phyloP scores from a whole-genome alignment of 73 alveolate genomes.

The Symbiodinium pilosum region DNA sequence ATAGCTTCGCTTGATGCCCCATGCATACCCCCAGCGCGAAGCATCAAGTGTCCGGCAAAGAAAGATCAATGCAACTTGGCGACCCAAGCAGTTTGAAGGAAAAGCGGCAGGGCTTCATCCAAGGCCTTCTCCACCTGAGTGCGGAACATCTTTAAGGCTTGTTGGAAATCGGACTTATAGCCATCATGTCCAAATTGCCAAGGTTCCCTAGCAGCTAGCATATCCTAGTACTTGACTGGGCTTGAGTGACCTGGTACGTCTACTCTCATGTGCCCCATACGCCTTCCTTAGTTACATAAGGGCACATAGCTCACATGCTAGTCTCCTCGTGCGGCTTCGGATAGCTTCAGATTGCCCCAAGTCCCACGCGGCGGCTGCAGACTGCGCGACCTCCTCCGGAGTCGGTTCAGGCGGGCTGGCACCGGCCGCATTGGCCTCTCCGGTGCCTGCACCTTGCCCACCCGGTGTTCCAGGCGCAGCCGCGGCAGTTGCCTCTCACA shows the following conservation, averaged over 20 bases:
- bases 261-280: too few relatives aligned
- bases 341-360: not conserved
- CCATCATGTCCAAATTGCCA: too few relatives aligned
- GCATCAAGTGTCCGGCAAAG: not conserved
- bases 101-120: conserved; percentile 65
- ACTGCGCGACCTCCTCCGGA: conserved; percentile 7
- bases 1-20: too few relatives aligned
- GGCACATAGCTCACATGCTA: too few relatives aligned
- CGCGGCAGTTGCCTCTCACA: not conserved
- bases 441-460: not conserved
- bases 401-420: conserved; percentile 8
- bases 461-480: not conserved
- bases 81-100: conserved; percentile 84
- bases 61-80: not conserved
- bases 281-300: too few relatives aligned
- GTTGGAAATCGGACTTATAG: too few relatives aligned
- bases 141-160: too few relatives aligned
- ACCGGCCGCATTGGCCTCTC: not conserved
- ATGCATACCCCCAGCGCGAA: too few relatives aligned
- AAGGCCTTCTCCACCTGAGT: conserved; percentile 82
- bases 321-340: too few relatives aligned
- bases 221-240: too few relatives aligned
- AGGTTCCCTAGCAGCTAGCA: too few relatives aligned
- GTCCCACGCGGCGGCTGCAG: not conserved
- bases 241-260: not conserved